These are phyloP conservation scores for Schoenoplectus tabernaemontani DNA, from an alignment of 202 grass and related monocot species.

Conservation along the genomic window DNA sequence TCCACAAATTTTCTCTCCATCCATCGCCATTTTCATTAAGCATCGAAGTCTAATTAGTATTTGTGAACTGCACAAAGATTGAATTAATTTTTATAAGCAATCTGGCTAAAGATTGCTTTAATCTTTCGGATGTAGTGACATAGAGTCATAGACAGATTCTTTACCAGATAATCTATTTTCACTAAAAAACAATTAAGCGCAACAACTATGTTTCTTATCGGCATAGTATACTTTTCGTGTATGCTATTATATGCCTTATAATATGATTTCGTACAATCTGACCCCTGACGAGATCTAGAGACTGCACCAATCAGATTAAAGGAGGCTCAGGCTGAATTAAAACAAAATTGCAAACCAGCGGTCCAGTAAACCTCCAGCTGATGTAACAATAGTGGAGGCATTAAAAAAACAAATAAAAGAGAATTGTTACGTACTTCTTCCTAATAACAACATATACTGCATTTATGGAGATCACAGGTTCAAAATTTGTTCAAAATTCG, in stretches of 20 bases:
- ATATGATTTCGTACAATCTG: slow-evolving; percentile 8
- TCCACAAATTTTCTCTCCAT: not conserved
- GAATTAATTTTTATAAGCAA: not conserved
- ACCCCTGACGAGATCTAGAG: slow-evolving; percentile 2
- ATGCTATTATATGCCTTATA: slow-evolving; percentile 4
- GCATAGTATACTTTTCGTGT: not conserved
- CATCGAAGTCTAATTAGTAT: not conserved
- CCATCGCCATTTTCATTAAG: too few species aligned
- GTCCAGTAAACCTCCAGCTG: not conserved
- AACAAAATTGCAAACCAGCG: not conserved
- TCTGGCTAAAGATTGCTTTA: not conserved
- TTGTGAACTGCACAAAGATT: not conserved
- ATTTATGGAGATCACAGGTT: too few species aligned
- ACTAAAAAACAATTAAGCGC: not conserved
- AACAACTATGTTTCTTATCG: not conserved
- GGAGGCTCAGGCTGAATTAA: not conserved
- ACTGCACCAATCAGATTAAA: not conserved
- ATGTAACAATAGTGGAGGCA: not conserved
- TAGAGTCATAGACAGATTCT: not conserved
- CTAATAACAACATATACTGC: too few species aligned
- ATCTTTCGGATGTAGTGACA: not conserved
- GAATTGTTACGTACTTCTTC: not conserved
- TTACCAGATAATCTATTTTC: not conserved
- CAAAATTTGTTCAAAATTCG: too few species aligned
- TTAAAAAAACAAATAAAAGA: not conserved